These are phyloP conservation scores for Trichoderma cornu-damae DNA, from an alignment of 2,329 filamentous ascomycete species.

Conservation along the genomic window DNA sequence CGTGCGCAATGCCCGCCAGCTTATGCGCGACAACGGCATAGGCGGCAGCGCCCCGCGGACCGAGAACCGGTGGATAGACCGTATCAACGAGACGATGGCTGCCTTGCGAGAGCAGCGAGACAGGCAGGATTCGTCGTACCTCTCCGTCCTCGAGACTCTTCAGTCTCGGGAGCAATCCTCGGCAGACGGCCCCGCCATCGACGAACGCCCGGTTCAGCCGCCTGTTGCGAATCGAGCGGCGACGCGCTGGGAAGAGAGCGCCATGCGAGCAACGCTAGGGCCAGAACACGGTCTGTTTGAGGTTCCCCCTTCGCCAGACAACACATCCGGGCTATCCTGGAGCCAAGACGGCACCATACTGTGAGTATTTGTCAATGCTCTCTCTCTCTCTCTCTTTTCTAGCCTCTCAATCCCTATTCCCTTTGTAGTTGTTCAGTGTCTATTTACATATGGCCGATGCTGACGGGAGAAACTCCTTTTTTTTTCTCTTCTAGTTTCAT, in stretches of 20 bases:
- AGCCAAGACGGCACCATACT: conserved; percentile 55
- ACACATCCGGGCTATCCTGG: conserved; percentile 59
- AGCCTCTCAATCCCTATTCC: not conserved
- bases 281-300: conserved; percentile 40
- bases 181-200: conserved; percentile 32
- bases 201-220: conserved; percentile 35
- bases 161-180: conserved; percentile 32
- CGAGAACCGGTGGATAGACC: conserved; percentile 33
- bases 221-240: conserved; percentile 37
- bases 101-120: conserved; percentile 35
- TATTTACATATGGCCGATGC: not conserved
- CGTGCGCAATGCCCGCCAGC: conserved; percentile 32
- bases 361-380: conserved; percentile 40
- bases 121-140: conserved; percentile 34
- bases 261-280: conserved; percentile 30
- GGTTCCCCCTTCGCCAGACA: conserved; percentile 45
- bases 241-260: conserved; percentile 37
- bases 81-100: conserved; percentile 34
- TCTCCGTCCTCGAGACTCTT: conserved; percentile 36
- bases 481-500: no score
- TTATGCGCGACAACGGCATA: conserved; percentile 26
- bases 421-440: not conserved
- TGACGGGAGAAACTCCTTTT: conserved; percentile 21
- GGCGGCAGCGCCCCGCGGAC: conserved; percentile 22
- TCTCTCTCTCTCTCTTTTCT: not conserved